Evolutionary conservation across 208 protist genomes (phyloP).

Genomic region (Crithidia acanthocephali): DNA sequence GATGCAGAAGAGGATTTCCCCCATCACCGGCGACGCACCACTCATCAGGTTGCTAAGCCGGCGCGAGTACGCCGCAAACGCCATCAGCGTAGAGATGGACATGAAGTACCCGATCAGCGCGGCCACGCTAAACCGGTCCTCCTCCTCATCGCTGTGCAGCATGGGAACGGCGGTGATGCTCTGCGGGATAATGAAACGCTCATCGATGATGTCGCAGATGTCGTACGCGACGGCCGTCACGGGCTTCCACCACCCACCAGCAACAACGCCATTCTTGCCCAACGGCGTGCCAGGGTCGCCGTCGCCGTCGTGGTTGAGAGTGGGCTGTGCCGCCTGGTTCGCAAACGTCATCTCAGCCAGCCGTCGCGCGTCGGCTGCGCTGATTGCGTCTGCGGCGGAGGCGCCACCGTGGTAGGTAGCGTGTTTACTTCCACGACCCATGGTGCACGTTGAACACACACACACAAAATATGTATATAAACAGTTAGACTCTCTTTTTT

Average conservation of each 20-base stretch:
- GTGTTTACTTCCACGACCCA: conserved; percentile 12
- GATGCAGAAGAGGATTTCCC: conserved; percentile 32
- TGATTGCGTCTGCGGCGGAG: background rate
- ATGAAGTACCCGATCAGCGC: conserved; percentile 27
- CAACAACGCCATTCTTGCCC: background rate
- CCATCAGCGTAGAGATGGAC: conserved; percentile 13
- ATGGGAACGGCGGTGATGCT: conserved; percentile 8
- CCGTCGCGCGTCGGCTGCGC: conserved; percentile 1
- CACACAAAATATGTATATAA: no score
- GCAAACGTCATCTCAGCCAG: background rate
- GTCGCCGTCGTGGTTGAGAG: background rate
- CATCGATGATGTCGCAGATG: conserved; percentile 27
- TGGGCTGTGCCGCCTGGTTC: background rate
- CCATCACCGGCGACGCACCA: conserved; percentile 33
- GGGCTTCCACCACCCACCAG: background rate
- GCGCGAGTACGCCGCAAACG: conserved; percentile 22
- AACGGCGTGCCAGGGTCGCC: background rate
- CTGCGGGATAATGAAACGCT: conserved; percentile 29
- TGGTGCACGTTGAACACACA: background rate
- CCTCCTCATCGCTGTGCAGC: background rate
- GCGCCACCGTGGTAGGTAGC: background rate
- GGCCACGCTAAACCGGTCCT: background rate
- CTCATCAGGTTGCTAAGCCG: conserved; percentile 30
- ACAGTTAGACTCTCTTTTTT: background rate
- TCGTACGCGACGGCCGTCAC: background rate